Conservation (phyloP, 768 basidiomycete genomes). For the Kwoniella heveanensis region DNA sequence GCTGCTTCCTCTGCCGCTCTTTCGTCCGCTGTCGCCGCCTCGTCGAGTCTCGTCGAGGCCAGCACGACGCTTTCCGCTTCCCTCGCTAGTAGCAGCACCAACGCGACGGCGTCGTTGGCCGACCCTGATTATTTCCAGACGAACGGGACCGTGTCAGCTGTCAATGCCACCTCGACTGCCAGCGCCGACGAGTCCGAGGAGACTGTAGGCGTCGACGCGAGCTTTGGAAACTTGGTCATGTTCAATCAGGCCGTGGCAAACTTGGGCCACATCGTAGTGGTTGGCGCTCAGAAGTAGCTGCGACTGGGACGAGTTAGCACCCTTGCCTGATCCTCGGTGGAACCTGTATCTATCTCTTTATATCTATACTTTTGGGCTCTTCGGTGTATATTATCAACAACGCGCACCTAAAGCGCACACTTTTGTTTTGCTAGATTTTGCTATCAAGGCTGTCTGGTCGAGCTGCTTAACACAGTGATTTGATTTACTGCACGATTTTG, state of each 20-base stretch:
- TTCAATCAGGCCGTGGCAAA: constrained; percentile 45
- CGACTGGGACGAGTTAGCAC: too few species aligned
- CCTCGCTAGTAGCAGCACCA: constrained; percentile 1
- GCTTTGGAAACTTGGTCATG: constrained; percentile 35
- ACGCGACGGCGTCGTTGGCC: constrained; percentile 2
- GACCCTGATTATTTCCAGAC: constrained; percentile 13
- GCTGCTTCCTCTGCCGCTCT: constrained; percentile 25
- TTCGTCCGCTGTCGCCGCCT: constrained; percentile 7
- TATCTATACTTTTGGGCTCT: constrained; percentile 10
- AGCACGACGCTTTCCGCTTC: constrained; percentile 17
- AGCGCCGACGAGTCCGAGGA: constrained; percentile 3
- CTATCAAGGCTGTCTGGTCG: too few species aligned
- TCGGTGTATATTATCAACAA: constrained; percentile 15
- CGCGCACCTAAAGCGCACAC: too few species aligned
- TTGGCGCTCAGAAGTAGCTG: constrained; percentile 30
- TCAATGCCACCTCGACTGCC: constrained; percentile 20
- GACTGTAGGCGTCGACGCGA: constrained; percentile 9
- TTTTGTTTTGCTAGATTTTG: too few species aligned
- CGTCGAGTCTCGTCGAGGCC: constrained; percentile 2
- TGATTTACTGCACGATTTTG: too few species aligned
- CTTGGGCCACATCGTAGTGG: constrained; percentile 43
- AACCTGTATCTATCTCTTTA: background rate
- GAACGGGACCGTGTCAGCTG: constrained; percentile 17
- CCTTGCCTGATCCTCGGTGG: too few species aligned
- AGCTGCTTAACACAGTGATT: too few species aligned